These are phyloP conservation scores for Xylariaceae sp. DNA, from an alignment of 2,329 filamentous ascomycete species.

Conservation along the genomic window DNA sequence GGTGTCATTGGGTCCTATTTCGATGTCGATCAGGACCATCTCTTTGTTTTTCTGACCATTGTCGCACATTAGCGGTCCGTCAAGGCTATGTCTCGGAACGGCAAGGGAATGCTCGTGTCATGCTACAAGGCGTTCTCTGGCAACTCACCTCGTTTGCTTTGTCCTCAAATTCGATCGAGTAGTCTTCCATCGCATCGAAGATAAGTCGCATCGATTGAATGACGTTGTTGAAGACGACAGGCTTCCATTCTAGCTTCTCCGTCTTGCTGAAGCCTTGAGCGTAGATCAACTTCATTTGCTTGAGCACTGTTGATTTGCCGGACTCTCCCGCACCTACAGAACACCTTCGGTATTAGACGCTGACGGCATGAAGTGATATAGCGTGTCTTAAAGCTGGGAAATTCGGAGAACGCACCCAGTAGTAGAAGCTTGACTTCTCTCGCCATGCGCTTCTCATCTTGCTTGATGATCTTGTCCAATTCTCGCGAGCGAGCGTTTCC, in stretches of 20 bases:
- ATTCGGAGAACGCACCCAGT: conserved; percentile 60
- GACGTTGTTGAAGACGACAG: conserved; percentile 93
- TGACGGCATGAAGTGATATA: conserved; percentile 15
- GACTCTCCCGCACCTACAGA: conserved; percentile 82
- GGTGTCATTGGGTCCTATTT: conserved; percentile 76
- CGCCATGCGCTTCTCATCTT: conserved; percentile 81
- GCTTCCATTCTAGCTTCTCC: conserved; percentile 90
- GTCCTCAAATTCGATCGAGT: conserved; percentile 73
- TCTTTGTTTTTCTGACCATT: conserved; percentile 66
- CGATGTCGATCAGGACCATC: conserved; percentile 71
- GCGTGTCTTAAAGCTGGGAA: conserved; percentile 5
- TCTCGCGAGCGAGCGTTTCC: conserved; percentile 59
- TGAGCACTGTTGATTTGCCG: conserved; percentile 93
- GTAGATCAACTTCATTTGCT: conserved; percentile 99
- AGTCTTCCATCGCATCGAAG: conserved; percentile 84
- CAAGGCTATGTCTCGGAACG: neutral
- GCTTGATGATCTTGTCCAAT: conserved; percentile 80
- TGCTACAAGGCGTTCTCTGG: neutral
- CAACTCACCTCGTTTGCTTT: conserved; percentile 70
- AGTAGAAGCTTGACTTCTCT: conserved; percentile 92
- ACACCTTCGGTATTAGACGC: conserved; percentile 19
- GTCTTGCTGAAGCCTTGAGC: conserved; percentile 83
- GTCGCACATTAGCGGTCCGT: conserved; percentile 9
- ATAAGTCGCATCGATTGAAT: conserved; percentile 89
- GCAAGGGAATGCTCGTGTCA: neutral